These are phyloP conservation scores for Erythrophleum ivorense DNA, from an alignment of 331 rosid genomes.

Conservation along the genomic window DNA sequence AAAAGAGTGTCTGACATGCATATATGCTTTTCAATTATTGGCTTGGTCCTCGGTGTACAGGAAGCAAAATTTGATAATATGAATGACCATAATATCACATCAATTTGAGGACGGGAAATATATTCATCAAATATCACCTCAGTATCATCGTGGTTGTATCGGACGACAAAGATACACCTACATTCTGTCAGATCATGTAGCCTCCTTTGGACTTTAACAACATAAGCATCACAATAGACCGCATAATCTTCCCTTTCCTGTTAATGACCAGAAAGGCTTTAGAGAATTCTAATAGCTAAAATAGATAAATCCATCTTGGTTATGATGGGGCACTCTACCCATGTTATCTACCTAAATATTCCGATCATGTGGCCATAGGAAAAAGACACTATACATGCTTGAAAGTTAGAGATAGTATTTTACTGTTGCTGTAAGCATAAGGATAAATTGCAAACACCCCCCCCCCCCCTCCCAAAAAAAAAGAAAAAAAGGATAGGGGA, in stretches of 20 bases:
- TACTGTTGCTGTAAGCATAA: background rate
- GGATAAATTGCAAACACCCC: conserved; percentile 1
- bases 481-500: background rate
- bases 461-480: no score
- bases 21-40: no score
- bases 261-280: conserved; percentile 21
- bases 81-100: conserved; percentile 10
- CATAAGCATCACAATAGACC: conserved; percentile 50
- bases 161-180: conserved; percentile 46
- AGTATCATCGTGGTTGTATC: conserved; percentile 48
- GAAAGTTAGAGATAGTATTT: background rate
- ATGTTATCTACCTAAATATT: background rate
- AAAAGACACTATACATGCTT: background rate
- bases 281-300: background rate
- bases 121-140: conserved; percentile 51
- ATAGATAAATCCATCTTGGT: background rate
- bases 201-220: conserved; percentile 43
- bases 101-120: background rate
- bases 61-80: background rate
- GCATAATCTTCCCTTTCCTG: conserved; percentile 74
- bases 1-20: background rate
- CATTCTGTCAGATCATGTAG: conserved; percentile 44
- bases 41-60: no score
- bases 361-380: conserved; percentile 18
- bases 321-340: background rate